A percentile compares a stretch with the other conserved stretches of the same genome.
These are phyloP conservation scores for Arxiozyma slooffiae DNA, from an alignment of 1,139 yeast genomes.

Conservation along the genomic window DNA sequence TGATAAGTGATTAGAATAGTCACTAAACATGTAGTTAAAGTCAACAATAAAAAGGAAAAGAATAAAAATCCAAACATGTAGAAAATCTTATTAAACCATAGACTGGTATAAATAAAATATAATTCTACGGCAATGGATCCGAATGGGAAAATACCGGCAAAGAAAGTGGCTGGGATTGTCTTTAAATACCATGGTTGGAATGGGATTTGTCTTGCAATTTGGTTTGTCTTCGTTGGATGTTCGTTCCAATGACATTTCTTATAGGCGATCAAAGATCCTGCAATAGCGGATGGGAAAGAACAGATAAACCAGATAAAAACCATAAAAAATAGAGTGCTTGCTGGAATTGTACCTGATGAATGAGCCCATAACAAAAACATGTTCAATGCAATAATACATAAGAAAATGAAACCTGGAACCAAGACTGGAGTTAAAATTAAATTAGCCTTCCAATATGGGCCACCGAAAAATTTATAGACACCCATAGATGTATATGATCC, in stretches of 20 bases:
- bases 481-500: conserved; percentile 85
- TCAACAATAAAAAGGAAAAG: conserved; percentile 74
- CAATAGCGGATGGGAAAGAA: conserved; percentile 73
- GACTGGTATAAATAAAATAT: conserved; percentile 75
- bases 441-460: conserved; percentile 83
- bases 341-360: conserved; percentile 92
- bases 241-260: conserved; percentile 45
- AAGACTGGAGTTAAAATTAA: conserved; percentile 71
- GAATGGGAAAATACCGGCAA: conserved; percentile 89
- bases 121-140: conserved; percentile 92
- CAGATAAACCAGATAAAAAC: conserved; percentile 75
- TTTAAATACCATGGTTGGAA: conserved; percentile 77
- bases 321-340: conserved; percentile 79
- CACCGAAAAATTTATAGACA: conserved; percentile 81
- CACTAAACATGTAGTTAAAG: conserved; percentile 71
- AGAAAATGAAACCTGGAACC: conserved; percentile 72
- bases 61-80: conserved; percentile 97
- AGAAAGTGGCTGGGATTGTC: conserved; percentile 54
- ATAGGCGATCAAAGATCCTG: conserved; percentile 71
- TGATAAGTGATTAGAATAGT: conserved; percentile 75
- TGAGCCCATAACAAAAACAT: conserved; percentile 68
- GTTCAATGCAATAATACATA: conserved; percentile 58
- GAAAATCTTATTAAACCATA: conserved; percentile 90
- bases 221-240: conserved; percentile 77
- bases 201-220: conserved; percentile 94